Evolutionary conservation across 2,329 filamentous ascomycete genomes (phyloP).

Genomic region (Aureobasidium sp.): DNA sequence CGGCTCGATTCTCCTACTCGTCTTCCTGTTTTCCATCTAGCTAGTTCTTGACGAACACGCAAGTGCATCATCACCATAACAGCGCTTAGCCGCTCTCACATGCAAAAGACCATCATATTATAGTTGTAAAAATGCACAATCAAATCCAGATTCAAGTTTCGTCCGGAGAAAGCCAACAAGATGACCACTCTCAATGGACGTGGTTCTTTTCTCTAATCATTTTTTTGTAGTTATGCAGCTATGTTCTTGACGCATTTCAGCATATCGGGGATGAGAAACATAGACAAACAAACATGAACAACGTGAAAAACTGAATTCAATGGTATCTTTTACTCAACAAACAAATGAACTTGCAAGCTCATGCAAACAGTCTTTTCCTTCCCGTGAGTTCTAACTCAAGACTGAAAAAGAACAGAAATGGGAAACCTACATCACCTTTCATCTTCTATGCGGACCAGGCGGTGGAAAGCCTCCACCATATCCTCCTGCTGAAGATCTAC

Average conservation of each 20-base stretch:
- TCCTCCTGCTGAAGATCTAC: not conserved
- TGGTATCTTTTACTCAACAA: not conserved
- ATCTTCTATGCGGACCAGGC: slow-evolving; percentile 2
- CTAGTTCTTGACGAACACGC: too few species aligned
- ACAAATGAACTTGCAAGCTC: not conserved
- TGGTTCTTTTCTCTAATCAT: too few species aligned
- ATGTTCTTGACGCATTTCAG: not conserved
- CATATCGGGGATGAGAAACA: too few species aligned
- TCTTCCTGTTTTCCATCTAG: too few species aligned
- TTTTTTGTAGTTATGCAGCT: not conserved
- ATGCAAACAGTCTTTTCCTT: not conserved
- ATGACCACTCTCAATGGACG: too few species aligned
- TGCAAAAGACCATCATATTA: too few species aligned
- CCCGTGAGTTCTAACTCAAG: not conserved
- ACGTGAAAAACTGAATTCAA: not conserved
- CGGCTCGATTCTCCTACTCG: too few species aligned
- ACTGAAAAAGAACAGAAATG: not conserved
- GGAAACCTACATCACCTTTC: not conserved
- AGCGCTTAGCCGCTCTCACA: too few species aligned
- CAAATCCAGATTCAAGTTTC: too few species aligned
- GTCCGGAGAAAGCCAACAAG: too few species aligned
- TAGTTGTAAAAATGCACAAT: not conserved
- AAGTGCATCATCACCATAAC: too few species aligned
- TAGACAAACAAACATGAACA: not conserved
- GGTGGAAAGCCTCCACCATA: slow-evolving; percentile 1